These are phyloP conservation scores for Sorghum bicolor DNA, from an alignment of 176 grass and related monocot species.

Conservation along the genomic window DNA sequence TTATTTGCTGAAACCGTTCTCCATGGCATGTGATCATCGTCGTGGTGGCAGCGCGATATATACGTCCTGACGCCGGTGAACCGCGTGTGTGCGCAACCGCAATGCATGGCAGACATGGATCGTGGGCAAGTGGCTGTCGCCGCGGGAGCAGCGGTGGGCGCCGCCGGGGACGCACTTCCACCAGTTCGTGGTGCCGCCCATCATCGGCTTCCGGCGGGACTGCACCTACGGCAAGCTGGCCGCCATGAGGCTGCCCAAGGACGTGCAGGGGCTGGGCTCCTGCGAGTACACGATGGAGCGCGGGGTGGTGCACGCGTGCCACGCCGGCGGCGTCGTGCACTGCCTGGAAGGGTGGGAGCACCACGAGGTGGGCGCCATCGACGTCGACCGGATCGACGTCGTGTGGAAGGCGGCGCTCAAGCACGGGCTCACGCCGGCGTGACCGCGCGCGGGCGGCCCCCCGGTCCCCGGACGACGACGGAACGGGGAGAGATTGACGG, in stretches of 20 bases:
- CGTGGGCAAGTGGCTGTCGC: slow-evolving; percentile 89
- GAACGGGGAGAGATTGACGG: too few relatives aligned
- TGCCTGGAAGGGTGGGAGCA: slow-evolving; percentile 87
- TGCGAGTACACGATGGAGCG: slow-evolving; percentile 93
- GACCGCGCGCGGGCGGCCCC: accelerated
- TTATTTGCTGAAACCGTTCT: not conserved
- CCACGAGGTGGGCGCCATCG: slow-evolving; percentile 93
- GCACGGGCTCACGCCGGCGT: slow-evolving; percentile 70
- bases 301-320: slow-evolving; percentile 97
- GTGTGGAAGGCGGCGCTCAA: slow-evolving; percentile 83
- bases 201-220: slow-evolving; percentile 78
- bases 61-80: not conserved
- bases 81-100: not conserved
- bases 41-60: too few relatives aligned
- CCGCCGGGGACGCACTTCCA: slow-evolving; percentile 87
- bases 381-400: slow-evolving; percentile 78
- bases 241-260: slow-evolving; percentile 90
- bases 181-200: slow-evolving; percentile 94
- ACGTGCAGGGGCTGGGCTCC: slow-evolving; percentile 67
- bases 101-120: slow-evolving; percentile 66
- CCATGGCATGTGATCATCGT: not conserved
- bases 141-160: slow-evolving; percentile 80
- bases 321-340: slow-evolving; percentile 94
- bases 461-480: too few relatives aligned
- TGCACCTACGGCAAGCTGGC: slow-evolving; percentile 90